Evolutionary conservation across 441 rosid genomes (phyloP).

Genomic region (Erodium texanum): DNA sequence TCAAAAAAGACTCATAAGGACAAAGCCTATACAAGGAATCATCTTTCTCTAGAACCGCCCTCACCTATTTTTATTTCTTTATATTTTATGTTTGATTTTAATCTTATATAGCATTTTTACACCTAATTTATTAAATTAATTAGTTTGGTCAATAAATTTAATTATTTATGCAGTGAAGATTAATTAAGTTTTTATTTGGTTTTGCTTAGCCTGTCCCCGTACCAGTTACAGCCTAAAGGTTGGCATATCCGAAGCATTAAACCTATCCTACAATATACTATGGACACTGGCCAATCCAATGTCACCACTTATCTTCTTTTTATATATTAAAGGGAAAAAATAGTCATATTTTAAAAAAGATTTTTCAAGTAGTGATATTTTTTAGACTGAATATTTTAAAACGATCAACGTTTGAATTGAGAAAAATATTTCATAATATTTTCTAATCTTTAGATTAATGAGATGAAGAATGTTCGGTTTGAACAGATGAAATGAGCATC

Average conservation of each 20-base stretch:
- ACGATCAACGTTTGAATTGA: no score
- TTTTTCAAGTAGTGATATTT: no score
- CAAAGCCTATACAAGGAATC: neutral
- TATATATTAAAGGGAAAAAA: no score
- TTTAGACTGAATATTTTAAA: no score
- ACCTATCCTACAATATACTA: constrained; percentile 6
- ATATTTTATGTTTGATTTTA: neutral
- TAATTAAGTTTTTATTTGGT: neutral
- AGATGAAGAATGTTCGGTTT: no score
- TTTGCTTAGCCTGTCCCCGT: constrained; percentile 13
- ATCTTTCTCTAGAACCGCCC: constrained; percentile 10
- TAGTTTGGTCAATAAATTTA: neutral
- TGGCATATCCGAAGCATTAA: constrained; percentile 22
- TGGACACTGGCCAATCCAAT: constrained; percentile 8
- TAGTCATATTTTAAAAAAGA: no score
- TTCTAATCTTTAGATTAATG: no score
- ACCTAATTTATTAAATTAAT: neutral
- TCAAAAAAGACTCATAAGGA: neutral
- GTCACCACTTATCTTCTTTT: neutral
- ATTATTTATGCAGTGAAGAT: neutral
- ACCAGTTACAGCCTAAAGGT: neutral
- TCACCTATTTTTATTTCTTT: neutral
- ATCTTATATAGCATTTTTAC: neutral
- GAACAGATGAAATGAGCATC: no score
- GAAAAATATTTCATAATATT: no score